phyloP scores from a whole-genome alignment of 129 eudicot genomes.

The Oenanthe sinensis region DNA sequence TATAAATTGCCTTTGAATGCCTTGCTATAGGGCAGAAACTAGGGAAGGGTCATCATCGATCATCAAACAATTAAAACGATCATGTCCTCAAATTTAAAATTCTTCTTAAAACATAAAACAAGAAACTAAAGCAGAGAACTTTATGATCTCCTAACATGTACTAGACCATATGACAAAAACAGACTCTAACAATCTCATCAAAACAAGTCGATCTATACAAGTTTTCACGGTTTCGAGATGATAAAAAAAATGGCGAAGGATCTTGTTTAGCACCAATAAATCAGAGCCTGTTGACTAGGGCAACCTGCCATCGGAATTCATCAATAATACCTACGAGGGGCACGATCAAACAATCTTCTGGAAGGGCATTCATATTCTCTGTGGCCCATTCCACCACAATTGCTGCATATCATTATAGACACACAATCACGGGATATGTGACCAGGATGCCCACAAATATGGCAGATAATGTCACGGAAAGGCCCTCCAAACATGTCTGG shows the following conservation, averaged over 20 bases:
- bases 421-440: conserved; percentile 64
- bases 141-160: background rate
- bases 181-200: background rate
- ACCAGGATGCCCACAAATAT: conserved; percentile 54
- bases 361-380: conserved; percentile 62
- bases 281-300: background rate
- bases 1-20: background rate
- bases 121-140: background rate
- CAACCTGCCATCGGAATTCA: background rate
- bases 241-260: background rate
- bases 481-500: conserved; percentile 38
- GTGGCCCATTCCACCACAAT: conserved; percentile 73
- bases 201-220: background rate
- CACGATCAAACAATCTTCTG: conserved; percentile 36
- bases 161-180: background rate
- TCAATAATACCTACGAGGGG: conserved; percentile 21
- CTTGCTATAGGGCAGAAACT: background rate
- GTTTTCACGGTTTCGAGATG: background rate
- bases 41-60: background rate
- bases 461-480: conserved; percentile 48
- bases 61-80: background rate
- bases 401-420: conserved; percentile 38
- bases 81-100: background rate
- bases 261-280: background rate
- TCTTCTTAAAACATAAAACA: background rate